Evolutionary conservation across 106 monocot genomes (phyloP).

Genomic region (Gastrodia elata): DNA sequence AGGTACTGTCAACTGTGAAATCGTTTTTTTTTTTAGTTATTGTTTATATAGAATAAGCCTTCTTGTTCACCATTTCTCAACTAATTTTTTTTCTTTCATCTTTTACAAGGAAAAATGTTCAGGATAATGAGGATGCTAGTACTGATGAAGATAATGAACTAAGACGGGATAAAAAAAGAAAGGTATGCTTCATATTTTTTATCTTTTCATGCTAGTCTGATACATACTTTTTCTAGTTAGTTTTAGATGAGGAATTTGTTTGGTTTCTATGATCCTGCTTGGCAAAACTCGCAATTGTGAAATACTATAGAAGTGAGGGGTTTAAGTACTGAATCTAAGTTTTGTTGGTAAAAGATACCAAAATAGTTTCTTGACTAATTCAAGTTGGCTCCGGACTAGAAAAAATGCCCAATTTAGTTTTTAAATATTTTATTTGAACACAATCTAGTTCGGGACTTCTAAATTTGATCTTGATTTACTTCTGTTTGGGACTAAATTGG

Average conservation of each 20-base stretch:
- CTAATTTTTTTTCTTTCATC: neutral
- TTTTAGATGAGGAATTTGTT: neutral
- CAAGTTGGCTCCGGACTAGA: too few relatives aligned
- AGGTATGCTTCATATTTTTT: constrained; percentile 13
- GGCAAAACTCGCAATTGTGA: neutral
- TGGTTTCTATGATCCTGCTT: constrained; percentile 1
- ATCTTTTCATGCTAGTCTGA: neutral
- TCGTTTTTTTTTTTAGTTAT: neutral
- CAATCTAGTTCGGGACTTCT: too few relatives aligned
- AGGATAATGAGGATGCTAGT: constrained; percentile 10
- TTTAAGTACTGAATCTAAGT: neutral
- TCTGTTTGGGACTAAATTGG: too few relatives aligned
- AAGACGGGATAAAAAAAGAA: constrained; percentile 12
- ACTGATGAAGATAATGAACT: constrained; percentile 17
- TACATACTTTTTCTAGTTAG: neutral
- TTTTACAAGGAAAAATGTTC: constrained; percentile 15
- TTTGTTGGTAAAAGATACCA: too few relatives aligned
- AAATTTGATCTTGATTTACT: too few relatives aligned
- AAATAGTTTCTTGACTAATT: neutral
- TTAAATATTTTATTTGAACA: too few relatives aligned
- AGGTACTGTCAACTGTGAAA: constrained; percentile 7
- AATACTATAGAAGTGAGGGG: neutral
- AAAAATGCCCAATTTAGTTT: too few relatives aligned
- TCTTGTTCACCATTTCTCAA: neutral
- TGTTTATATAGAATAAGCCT: neutral